phyloP scores from a whole-genome alignment of 148 eudicot species.

The Diospyros kaki region DNA sequence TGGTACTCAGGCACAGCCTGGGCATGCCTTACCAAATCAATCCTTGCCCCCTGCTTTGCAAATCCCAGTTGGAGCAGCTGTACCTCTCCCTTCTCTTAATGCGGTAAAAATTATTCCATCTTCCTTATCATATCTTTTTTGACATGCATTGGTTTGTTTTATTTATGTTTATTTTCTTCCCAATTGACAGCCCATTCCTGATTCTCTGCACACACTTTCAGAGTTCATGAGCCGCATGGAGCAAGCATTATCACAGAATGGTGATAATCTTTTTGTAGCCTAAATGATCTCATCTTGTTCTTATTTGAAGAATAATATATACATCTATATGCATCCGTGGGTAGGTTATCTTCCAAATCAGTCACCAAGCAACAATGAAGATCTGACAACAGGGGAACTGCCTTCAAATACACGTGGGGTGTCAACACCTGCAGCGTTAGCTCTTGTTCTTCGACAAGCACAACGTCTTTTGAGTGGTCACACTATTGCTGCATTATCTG shows the following conservation, averaged over 20 bases:
- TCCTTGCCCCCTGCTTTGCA: slow-evolving; percentile 43
- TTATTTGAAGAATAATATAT: background rate
- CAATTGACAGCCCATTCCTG: slow-evolving; percentile 75
- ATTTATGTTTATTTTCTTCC: background rate
- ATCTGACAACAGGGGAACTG: slow-evolving; percentile 37
- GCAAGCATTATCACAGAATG: slow-evolving; percentile 64
- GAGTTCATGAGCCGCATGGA: slow-evolving; percentile 92
- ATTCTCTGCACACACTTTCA: slow-evolving; percentile 74
- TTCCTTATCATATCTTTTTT: background rate
- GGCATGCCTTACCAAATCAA: slow-evolving; percentile 48
- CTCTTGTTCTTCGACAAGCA: slow-evolving; percentile 57
- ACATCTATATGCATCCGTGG: background rate
- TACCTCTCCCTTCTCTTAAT: slow-evolving; percentile 62
- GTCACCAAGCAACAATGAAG: slow-evolving; percentile 31
- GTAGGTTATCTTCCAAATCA: slow-evolving; percentile 52
- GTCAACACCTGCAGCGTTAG: slow-evolving; percentile 70
- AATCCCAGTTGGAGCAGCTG: slow-evolving; percentile 59
- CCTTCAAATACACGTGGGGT: slow-evolving; percentile 57
- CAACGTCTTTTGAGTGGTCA: slow-evolving; percentile 66
- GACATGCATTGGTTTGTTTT: slow-evolving; percentile 1
- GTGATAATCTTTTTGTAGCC: slow-evolving; percentile 25
- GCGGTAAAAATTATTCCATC: slow-evolving; percentile 36
- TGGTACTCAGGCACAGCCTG: slow-evolving; percentile 46
- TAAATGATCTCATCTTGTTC: background rate
- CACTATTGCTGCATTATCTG: slow-evolving; percentile 64